Base-by-base conservation (phyloP, 1,139 yeast species). In the Hyphopichia khmerensis region DNA sequence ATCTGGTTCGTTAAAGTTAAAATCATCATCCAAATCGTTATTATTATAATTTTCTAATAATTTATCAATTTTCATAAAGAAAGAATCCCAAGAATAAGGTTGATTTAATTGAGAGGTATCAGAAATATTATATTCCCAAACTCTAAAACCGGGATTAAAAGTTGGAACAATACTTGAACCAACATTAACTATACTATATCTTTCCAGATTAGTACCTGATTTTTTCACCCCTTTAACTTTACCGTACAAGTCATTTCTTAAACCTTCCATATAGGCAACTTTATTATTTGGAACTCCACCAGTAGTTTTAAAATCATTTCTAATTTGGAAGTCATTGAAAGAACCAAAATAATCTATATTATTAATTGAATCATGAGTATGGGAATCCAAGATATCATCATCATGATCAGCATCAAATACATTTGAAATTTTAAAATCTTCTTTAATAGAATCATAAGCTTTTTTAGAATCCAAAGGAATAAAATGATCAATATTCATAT, bases 401-500 rank as follows among this genome's bases (percentile, higher is more conserved):
- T 46, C 32, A 40, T 40, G 48, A 42, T 53, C 38, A 4, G 4
- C 15, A n/a, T 13, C 16, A 29, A 29, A 14, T 7, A 9, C 29
- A 13, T 26, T 9, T 26, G 13, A 29, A 4, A n/a, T 15, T 29
- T 29, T 32, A 41, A 45, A 40, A 52, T 50, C 38, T 52, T 51
- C 38, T 57, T 56, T 40, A 32, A 78, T 68, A 2, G 84, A 77
- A 44, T 73, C 70, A 66, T 86, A 82, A 1, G 93, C 87, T 47
- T 79, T 77, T 34, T 75, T 75, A 1, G 89, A 76, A 64, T 87
- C 95, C 50, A 84, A 70, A 0, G 95, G 88, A 38, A 86, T 73
- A 56, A 87, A 87, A 64, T 88, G 96, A 58, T 88, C 96, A 45
- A 87, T 67, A 60, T 88, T 88, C 96, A 88, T 88, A 57, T 88